Base-by-base conservation (phyloP, 129 eudicot genomes). In the Cynara cardunculus region DNA sequence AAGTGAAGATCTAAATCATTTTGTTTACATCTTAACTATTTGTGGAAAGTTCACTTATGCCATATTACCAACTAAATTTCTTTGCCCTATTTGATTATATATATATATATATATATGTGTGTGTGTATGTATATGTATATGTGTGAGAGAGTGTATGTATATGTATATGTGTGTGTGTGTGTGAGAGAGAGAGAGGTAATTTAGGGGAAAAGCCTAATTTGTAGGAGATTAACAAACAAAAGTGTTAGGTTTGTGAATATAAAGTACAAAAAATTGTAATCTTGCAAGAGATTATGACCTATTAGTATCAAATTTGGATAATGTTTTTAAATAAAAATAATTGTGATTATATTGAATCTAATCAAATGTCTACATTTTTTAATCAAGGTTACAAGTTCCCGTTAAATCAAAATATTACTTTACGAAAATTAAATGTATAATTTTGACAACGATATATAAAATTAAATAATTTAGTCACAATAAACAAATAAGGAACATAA, bases 211-310 rank as follows among this genome's bases (percentile, higher is more conserved):
- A 27, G 78, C 79, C 70, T 59, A 56, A 75, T 75, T 56, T 75
- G 69, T 31, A 53, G 70, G 79, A 56, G 69, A 75, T 56, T 59
- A 59, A 59, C 28, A 75, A 75, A 59, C 53, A 75, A 75, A 59
- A 75, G 70, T 75, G 70, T 30, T 75, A 59, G 70, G 49, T 75
- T 59, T 56, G 28, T n/a, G 59, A 74, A 49, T 49, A 24, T 7
- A 56, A 56, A 75, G 25, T 68, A 69, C 74, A 68, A 62, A 61
- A 61, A 3, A 3, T 53, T 53, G 24, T 53, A 53, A 53, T 53
- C 69, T 62, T 62, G 69, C 27, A 62, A 59, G 25, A n/a, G 25
- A 59, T n/a, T 59, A 19, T 59, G 22, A 25, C 24, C 22, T 59
- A 59, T 59, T 59, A n/a, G 22, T n/a, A 59, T 59, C 66, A 59